A percentile compares a stretch with the other conserved stretches of the same genome.
These are phyloP conservation scores for Barnettozyma wickerhamii DNA, from an alignment of 805 yeast species.

Conservation along the genomic window DNA sequence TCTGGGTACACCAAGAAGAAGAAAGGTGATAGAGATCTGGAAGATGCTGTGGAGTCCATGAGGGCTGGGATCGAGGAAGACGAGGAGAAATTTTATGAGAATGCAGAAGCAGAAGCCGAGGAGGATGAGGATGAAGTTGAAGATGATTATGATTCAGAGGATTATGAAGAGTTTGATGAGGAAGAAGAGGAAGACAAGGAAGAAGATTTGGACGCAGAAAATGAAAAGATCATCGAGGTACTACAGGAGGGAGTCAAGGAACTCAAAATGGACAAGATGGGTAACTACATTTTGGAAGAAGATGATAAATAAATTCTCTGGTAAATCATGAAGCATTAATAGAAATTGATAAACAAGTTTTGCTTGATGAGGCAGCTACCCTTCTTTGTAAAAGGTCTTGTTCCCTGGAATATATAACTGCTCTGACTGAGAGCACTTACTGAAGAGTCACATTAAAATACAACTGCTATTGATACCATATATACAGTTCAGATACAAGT, in stretches of 20 bases:
- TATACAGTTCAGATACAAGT: too few species aligned
- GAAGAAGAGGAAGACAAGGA: constrained; percentile 33
- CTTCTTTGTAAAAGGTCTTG: too few species aligned
- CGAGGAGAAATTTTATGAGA: constrained; percentile 23
- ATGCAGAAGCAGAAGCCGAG: constrained; percentile 30
- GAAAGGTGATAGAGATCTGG: constrained; percentile 60
- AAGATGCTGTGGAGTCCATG: constrained; percentile 68
- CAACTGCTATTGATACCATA: too few species aligned
- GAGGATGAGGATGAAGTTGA: constrained; percentile 49
- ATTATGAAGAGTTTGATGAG: constrained; percentile 17
- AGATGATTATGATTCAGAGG: constrained; percentile 26
- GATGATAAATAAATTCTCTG: background rate
- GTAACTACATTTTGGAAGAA: constrained; percentile 68
- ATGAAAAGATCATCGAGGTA: constrained; percentile 66
- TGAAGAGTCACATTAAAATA: too few species aligned
- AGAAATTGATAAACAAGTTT: too few species aligned
- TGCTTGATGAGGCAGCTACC: background rate
- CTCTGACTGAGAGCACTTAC: too few species aligned
- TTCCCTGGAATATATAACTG: too few species aligned
- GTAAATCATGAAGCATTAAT: background rate
- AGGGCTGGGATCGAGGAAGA: constrained; percentile 38
- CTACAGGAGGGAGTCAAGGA: constrained; percentile 56
- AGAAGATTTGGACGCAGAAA: constrained; percentile 53
- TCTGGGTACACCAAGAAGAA: constrained; percentile 71
- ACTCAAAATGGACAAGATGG: constrained; percentile 77